Base-by-base conservation (phyloP, 2,329 filamentous ascomycete genomes). In the Curvularia sp. region DNA sequence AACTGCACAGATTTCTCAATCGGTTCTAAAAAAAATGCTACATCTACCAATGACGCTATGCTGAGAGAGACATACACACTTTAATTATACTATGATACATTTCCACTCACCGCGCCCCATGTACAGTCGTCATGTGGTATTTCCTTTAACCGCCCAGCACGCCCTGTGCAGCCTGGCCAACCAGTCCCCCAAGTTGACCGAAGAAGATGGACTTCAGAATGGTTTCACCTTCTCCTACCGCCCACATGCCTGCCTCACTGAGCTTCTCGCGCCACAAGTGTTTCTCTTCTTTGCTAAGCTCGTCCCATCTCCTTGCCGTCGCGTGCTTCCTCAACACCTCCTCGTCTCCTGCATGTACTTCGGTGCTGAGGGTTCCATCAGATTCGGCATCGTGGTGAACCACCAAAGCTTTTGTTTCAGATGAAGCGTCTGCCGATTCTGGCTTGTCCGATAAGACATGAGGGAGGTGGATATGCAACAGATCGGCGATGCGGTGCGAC, bases 161-260 rank as follows among this genome's bases (percentile, higher is more conserved):
- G 38, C 64, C 74, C 63, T 73, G 73, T 57, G 65, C 75, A 59
- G 70, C 68, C 65, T 68, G 75, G 60, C 72, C 78, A 60, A 65
- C 86, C 84, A 50, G 82, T 2, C 85, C 89, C 1, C 85, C 89
- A 63, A 91, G 81, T 77, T 92, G 85, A 19, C 87, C 86, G 77
- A 96, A 96, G 61, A 96, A 79, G 30, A 96, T 85, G 2, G 91
- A 90, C 77, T 88, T 87, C 66, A 96, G 84, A 28, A 95, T 85
- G 9, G 82, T 83, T 80, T 94, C 91, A 2, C 91, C 90, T 81
- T 94, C 90, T 36, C 86, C 83, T 72, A 89, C 87, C n/a, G 86
- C 85, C 92, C 91, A 96, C 63, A 92, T 86, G 0, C 92, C 92
- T 0, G 90, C 88, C 53, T 88, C 82, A 54, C 81, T 81, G 34